Evolutionary conservation across 1,284 basidiomycete genomes (phyloP).

Genomic region (Cryptococcus sp.): DNA sequence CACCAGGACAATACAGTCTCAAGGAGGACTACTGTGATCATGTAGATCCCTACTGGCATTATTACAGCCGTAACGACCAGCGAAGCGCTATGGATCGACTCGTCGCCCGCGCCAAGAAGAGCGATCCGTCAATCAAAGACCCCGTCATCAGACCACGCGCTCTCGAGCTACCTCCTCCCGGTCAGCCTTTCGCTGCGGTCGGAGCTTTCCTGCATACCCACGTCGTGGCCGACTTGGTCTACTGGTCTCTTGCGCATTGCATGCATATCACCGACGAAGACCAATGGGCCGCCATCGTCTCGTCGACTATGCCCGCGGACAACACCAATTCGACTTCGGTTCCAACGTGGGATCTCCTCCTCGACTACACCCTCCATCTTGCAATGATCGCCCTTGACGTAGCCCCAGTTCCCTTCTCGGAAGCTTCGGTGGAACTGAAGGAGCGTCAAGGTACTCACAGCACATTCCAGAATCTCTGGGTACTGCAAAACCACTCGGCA

Average conservation of each 20-base stretch:
- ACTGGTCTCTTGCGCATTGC: constrained; percentile 43
- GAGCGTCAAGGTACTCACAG: constrained; percentile 45
- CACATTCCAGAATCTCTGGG: constrained; percentile 65
- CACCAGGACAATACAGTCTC: constrained; percentile 84
- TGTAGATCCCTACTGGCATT: constrained; percentile 94
- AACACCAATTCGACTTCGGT: constrained; percentile 22
- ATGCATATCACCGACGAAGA: constrained; percentile 35
- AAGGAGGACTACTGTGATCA: constrained; percentile 80
- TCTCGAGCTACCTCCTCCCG: constrained; percentile 59
- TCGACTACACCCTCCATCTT: constrained; percentile 85
- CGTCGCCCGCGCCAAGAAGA: constrained; percentile 66
- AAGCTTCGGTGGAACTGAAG: constrained; percentile 59
- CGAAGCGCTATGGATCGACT: constrained; percentile 89
- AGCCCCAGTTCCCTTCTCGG: constrained; percentile 65
- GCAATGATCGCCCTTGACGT: constrained; percentile 79
- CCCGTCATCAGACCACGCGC: constrained; percentile 74
- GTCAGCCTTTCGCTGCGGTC: constrained; percentile 37
- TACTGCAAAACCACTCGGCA: constrained; percentile 70
- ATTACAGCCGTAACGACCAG: constrained; percentile 92
- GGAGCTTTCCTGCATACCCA: constrained; percentile 38
- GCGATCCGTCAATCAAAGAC: constrained; percentile 55
- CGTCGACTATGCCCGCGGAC: constrained; percentile 10
- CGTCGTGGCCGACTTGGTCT: constrained; percentile 36
- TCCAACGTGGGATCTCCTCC: constrained; percentile 58
- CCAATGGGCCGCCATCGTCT: constrained; percentile 28